Evolutionary conservation across 192 early-diverging fungal genomes (phyloP), one percentile per base, ranked within the genome.

Genomic region (Backusella sp.): DNA sequence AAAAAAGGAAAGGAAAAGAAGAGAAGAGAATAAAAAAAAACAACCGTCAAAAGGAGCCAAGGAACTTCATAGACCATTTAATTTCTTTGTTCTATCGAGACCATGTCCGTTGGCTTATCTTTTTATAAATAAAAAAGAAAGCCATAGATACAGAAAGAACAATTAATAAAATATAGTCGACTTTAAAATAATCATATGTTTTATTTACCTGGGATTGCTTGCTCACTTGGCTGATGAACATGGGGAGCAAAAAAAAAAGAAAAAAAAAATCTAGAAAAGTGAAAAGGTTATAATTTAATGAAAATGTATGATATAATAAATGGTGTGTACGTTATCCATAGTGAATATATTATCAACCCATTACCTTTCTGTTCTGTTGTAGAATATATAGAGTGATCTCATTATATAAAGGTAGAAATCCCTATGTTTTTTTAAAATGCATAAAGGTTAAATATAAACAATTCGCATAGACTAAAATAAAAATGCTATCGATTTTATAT

Each of bases 261-360:
- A 37, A 65, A 12, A 53, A 15, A 42, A 26, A 73, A 14, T 8
- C 72, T 76, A 81, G 93, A 94, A 12, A 77, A 94, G 28, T 49
- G 12, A 44, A 44, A 5, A 44, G 14, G 15, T 39, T 39, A 7
- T 11, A 39, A 1, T 11, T 11, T 39, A 11, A 39, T 39, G 37
- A 11, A 39, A 39, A 39, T 5, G 37, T 39, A 7, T 39, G 11
- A 39, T 11, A 11, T 11, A 39, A 39, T 6, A 12, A 11, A 39
- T 39, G 37, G 3, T 11, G 7, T 8, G 9, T 37, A 37, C 37
- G 9, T 37, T 37, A 37, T 39, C 37, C 4, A 17, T 44, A 44
- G 93, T 73, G 78, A 77, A 41, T 95, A 94, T 85, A 90, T 94
- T 26, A 84, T 92, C 37, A 1, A 39, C 11, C 37, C 37, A 39